phyloP scores from a whole-genome alignment of 192 early-diverging fungal species.

The Coemansia sp. region DNA sequence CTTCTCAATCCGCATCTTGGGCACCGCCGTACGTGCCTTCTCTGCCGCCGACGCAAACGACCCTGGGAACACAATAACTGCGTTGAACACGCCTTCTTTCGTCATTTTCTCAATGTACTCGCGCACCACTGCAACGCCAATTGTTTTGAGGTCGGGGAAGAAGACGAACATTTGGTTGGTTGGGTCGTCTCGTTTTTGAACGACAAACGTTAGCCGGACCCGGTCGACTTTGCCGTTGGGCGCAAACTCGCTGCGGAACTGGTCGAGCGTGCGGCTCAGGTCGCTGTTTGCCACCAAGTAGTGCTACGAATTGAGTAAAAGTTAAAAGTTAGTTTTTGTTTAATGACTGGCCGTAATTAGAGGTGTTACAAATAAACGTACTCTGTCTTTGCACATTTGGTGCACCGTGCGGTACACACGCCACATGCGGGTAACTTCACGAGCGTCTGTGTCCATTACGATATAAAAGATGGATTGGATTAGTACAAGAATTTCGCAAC shows the following conservation, averaged over 20 bases:
- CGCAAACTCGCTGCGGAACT: slow-evolving; percentile 70
- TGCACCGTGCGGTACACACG: slow-evolving; percentile 86
- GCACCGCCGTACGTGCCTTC: slow-evolving; percentile 50
- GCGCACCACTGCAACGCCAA: slow-evolving; percentile 88
- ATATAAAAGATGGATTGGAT: not conserved
- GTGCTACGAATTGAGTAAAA: slow-evolving; percentile 49
- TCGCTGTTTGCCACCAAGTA: slow-evolving; percentile 79
- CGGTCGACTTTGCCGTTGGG: slow-evolving; percentile 76
- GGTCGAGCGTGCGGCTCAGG: slow-evolving; percentile 78
- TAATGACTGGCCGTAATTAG: not conserved
- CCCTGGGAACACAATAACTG: slow-evolving; percentile 85
- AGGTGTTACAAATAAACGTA: slow-evolving; percentile 26
- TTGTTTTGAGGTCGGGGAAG: slow-evolving; percentile 84
- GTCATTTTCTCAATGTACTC: slow-evolving; percentile 80
- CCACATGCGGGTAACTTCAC: slow-evolving; percentile 73
- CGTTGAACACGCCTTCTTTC: slow-evolving; percentile 74
- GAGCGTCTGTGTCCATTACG: slow-evolving; percentile 39
- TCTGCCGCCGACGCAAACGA: slow-evolving; percentile 81
- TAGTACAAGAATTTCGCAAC: slow-evolving; percentile 1
- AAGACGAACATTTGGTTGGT: slow-evolving; percentile 86
- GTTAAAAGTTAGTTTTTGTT: not conserved
- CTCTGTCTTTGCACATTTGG: slow-evolving; percentile 83
- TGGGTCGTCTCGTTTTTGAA: slow-evolving; percentile 77
- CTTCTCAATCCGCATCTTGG: slow-evolving; percentile 63
- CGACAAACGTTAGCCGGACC: slow-evolving; percentile 76